phyloP scores from a whole-genome alignment of 2,329 filamentous ascomycete genomes.

The Reticulascus tulasneorum region DNA sequence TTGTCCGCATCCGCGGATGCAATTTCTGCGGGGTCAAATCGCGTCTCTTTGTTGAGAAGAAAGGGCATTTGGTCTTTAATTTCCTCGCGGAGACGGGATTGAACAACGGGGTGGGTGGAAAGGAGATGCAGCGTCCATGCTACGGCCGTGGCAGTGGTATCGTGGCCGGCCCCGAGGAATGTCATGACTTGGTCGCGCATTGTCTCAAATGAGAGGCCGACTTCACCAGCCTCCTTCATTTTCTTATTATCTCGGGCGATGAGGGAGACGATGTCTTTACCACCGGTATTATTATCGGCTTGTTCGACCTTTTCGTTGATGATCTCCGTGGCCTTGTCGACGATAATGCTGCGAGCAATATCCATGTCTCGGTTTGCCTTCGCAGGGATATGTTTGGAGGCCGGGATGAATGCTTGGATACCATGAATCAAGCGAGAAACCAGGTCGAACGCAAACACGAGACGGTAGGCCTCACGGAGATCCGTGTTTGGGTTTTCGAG shows the following conservation, averaged over 20 bases:
- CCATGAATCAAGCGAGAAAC: conserved; percentile 31
- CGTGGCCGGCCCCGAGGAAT: conserved; percentile 37
- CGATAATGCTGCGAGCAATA: conserved; percentile 28
- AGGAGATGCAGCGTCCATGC: conserved; percentile 39
- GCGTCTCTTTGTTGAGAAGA: conserved; percentile 29
- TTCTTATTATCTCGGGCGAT: conserved; percentile 37
- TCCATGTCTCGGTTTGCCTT: conserved; percentile 35
- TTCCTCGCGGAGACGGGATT: conserved; percentile 34
- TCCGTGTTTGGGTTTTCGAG: conserved; percentile 30
- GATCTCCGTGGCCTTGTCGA: conserved; percentile 28
- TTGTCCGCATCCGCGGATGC: conserved; percentile 31
- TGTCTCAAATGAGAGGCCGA: conserved; percentile 28
- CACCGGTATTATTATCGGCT: conserved; percentile 23
- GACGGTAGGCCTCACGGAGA: conserved; percentile 34
- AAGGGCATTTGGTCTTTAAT: conserved; percentile 30
- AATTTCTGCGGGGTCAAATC: conserved; percentile 24
- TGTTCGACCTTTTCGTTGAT: conserved; percentile 29
- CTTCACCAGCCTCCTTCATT: conserved; percentile 29
- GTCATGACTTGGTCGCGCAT: conserved; percentile 33
- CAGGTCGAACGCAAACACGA: conserved; percentile 36
- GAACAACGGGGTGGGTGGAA: conserved; percentile 32
- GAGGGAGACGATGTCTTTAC: conserved; percentile 35
- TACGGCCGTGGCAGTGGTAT: conserved; percentile 39
- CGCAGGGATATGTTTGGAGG: conserved; percentile 31
- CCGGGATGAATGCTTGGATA: conserved; percentile 36